Base-by-base conservation (phyloP, 345 rosid genomes). In the Acer campestre region DNA sequence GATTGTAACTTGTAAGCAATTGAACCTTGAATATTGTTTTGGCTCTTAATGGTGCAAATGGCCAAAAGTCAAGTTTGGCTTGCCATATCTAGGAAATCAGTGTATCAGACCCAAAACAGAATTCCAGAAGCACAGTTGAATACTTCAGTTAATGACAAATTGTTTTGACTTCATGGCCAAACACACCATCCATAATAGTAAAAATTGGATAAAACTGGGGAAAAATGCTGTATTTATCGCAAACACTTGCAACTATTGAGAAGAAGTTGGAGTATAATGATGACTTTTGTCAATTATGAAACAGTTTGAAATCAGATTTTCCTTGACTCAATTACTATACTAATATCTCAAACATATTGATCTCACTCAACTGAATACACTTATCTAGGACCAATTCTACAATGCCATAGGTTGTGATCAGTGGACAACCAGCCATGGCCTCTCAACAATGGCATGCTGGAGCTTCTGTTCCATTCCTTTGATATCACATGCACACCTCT, bases 281-380 rank as follows among this genome's bases (percentile, higher is more conserved):
- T 0, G 38, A 35, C 58, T 44, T 44, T 61, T 20, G 44, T 44
- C 17, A 4, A 74, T 23, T 14, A 10, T 3, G 11, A 46, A 46
- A 62, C n/a, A 74, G 48, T 23, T 18, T 27, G 18, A 42, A 53
- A 63, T 18, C 61, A 48, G 7, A 10, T 27, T 58, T 56, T 56
- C 46, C 0, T 31, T 3, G 9, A 13, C 10, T 40, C 55, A 67
- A 22, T 22, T 68, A 22, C n/a, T 46, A 75, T 29, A 29, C 31
- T 72, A 68, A 35, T 12, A 72, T 79, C 61, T 72, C 68, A 61
- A 62, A 70, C 74, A 53, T 78, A 40, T 63, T 70, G 59, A n/a
- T 65, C 64, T 59, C 64, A 42, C 29, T 22, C 53, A 40, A 22
- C 51, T 38, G 51, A 73, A 38, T 23, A 56, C 65, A 71, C 31